Evolutionary conservation across 306 rosid species (phyloP).

Genomic region (Acacia confusa): DNA sequence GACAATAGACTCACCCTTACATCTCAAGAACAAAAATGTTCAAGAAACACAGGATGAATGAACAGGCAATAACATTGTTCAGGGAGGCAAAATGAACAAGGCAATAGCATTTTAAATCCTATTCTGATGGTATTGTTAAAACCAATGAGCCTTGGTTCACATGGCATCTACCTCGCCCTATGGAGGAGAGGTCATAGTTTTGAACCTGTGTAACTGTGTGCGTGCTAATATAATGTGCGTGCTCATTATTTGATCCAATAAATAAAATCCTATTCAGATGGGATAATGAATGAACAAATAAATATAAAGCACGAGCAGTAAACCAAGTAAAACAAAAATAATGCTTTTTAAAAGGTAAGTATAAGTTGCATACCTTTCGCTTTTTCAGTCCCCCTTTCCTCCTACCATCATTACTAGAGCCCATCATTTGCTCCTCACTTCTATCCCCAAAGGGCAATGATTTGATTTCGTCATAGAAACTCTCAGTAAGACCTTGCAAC

Average conservation of each 20-base stretch:
- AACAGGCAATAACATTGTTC: background rate
- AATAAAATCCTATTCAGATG: background rate
- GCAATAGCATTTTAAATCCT: background rate
- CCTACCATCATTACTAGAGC: conserved; percentile 40
- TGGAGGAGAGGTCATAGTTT: too few relatives aligned
- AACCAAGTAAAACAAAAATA: conserved; percentile 18
- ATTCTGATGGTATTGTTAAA: too few relatives aligned
- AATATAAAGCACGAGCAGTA: background rate
- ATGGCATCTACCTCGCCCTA: too few relatives aligned
- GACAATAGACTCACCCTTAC: background rate
- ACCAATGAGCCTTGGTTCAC: too few relatives aligned
- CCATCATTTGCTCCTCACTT: conserved; percentile 39
- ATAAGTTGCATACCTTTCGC: conserved; percentile 56
- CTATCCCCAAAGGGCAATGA: conserved; percentile 63
- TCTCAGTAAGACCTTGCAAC: conserved; percentile 78
- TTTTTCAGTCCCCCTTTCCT: conserved; percentile 56
- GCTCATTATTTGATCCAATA: too few relatives aligned
- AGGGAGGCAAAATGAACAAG: too few relatives aligned
- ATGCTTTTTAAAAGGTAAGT: background rate
- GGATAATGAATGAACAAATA: background rate
- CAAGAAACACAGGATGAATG: background rate
- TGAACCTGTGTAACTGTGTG: too few relatives aligned
- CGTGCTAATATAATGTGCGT: too few relatives aligned
- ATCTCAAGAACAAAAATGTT: background rate
- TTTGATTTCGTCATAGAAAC: conserved; percentile 79